A percentile compares a stretch with the other conserved stretches of the same genome.
Conservation (phyloP, 2,329 filamentous ascomycete species). For the Paraphoma chrysanthemicola region DNA sequence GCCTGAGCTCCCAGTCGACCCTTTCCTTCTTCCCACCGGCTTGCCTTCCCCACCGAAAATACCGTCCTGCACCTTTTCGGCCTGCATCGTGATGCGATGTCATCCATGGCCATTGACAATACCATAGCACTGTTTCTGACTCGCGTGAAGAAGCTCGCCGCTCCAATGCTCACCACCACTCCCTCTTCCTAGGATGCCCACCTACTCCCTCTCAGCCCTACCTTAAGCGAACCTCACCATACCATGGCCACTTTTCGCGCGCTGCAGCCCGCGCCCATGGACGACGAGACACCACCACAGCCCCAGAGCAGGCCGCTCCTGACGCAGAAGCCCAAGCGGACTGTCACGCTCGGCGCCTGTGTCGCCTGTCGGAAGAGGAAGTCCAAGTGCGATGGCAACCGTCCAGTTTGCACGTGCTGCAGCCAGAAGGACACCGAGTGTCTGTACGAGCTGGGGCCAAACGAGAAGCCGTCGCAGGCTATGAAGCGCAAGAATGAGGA, state of each 20-base stretch:
- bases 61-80: constrained; percentile 7
- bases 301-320: constrained; percentile 28
- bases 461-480: constrained; percentile 44
- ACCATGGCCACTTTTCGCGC: constrained; percentile 39
- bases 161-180: neutral
- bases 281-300: constrained; percentile 31
- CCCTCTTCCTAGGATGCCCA: constrained; percentile 6
- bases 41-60: constrained; percentile 36
- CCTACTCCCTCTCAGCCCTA: constrained; percentile 1
- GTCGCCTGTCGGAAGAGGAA: constrained; percentile 44
- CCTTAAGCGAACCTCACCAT: constrained; percentile 16
- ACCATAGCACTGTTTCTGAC: constrained; percentile 10
- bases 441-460: constrained; percentile 43
- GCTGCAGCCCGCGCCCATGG: constrained; percentile 41
- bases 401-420: constrained; percentile 41
- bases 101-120: constrained; percentile 1
- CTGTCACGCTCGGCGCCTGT: constrained; percentile 44
- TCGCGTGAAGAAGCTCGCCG: constrained; percentile 3
- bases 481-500: constrained; percentile 47
- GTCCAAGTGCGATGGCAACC: constrained; percentile 43
- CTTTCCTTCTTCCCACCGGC: constrained; percentile 9
- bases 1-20: constrained; percentile 4
- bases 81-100: neutral
- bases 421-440: constrained; percentile 41
- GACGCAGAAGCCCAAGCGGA: constrained; percentile 42